phyloP scores from a whole-genome alignment of 345 rosid species.

The Murraya paniculata region DNA sequence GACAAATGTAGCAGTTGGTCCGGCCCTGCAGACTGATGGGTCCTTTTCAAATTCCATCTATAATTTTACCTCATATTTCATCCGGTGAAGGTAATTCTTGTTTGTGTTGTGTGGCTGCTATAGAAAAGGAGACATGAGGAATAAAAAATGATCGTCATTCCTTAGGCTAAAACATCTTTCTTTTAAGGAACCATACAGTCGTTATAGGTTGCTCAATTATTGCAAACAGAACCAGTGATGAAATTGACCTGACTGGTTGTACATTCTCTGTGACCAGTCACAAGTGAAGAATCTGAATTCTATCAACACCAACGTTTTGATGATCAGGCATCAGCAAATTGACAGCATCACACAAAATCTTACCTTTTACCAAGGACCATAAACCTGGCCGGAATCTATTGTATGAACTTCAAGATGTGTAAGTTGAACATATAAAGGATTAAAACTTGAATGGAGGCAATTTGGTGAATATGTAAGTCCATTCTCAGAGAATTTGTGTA shows the following conservation, averaged over 20 bases:
- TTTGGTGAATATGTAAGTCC: not conserved
- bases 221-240: not conserved
- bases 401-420: not conserved
- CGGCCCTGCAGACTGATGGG: slow-evolving; percentile 6
- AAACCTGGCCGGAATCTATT: not conserved
- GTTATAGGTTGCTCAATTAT: not conserved
- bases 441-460: not conserved
- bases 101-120: not conserved
- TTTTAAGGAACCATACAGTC: not conserved
- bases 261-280: not conserved
- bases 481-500: not conserved
- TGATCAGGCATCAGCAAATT: not conserved
- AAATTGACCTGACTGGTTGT: not conserved
- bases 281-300: not conserved
- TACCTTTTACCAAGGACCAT: not conserved
- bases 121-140: not conserved
- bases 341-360: not conserved
- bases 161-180: not conserved
- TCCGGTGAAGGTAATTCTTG: not conserved
- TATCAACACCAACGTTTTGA: too few species aligned
- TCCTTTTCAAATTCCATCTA: not conserved
- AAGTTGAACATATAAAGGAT: not conserved
- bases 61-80: not conserved
- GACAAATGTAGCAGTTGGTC: slow-evolving; percentile 6
- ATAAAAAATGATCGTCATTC: not conserved